Base-by-base conservation (phyloP, 495 filamentous ascomycete species). In the Opeltia flavorubescens region DNA sequence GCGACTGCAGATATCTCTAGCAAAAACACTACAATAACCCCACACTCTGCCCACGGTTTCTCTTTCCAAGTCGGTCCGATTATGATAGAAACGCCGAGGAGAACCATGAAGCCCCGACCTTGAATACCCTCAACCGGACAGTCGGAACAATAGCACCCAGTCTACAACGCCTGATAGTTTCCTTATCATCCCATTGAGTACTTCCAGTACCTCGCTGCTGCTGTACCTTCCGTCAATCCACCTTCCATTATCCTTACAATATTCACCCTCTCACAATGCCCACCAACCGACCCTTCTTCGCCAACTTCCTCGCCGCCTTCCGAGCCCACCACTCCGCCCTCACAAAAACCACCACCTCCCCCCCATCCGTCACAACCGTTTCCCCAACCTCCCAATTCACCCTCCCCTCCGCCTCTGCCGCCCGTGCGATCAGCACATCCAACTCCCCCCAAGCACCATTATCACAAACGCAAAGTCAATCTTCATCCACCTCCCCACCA, bases 291-390 rank as follows among this genome's bases (percentile, higher is more conserved):
- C 83, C 86, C 46, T 89, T 89, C 72, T 72, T 93, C 52, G 78
- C 81, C 47, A 86, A 83, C 68, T 86, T 93, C 72, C 76, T 93
- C 52, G 81, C 84, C 58, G 83, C 84, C 53, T 89, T 89, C 62
- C 80, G 86, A 41, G 70, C 75, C 50, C 38, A n/a, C n/a, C 72
- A 75, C 59, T 75, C 70, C 53, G 30, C 42, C 56, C 24, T 53
- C 60, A 21, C 47, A 53, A 47, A 53, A 28, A 31, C 49, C 17
- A 44, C 47, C 54, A 55, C 46, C 51, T 51, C 53, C 46, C 50
- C 54, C 54, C 47, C 44, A 49, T 51, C 20, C 52, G 53, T 49
- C 47, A 55, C 31, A 44, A 53, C 52, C 53, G 52, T 40, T 40
- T 45, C 46, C 35, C 46, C 4, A 27, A 50, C 17, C 20, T 54